These are phyloP conservation scores for Coccomyxa sp. DNA, from an alignment of 139 green algal species.

Conservation along the genomic window DNA sequence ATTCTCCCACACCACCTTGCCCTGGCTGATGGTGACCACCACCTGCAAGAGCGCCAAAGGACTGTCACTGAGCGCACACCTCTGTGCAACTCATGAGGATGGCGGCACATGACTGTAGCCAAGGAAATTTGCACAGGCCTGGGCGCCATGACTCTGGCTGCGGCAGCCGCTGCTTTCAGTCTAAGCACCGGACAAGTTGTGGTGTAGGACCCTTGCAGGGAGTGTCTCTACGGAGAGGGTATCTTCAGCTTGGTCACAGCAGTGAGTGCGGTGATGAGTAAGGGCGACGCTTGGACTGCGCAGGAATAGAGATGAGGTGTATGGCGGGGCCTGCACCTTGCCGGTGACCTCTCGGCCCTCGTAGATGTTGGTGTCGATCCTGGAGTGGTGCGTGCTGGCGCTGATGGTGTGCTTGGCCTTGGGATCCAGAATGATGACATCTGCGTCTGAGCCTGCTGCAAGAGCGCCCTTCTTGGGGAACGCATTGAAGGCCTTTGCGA, in stretches of 20 bases:
- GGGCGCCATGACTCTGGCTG: neutral
- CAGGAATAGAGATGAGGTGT: neutral
- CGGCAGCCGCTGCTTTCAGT: neutral
- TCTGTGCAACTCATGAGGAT: neutral
- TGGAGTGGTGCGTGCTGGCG: conserved; percentile 73
- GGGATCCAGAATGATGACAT: conserved; percentile 93
- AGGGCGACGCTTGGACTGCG: neutral
- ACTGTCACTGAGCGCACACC: neutral
- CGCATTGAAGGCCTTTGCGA: conserved; percentile 87
- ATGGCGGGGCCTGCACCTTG: conserved; percentile 25
- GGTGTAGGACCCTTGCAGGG: neutral
- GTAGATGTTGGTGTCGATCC: conserved; percentile 94
- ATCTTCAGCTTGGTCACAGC: neutral
- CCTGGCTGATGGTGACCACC: conserved; percentile 80
- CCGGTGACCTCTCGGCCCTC: conserved; percentile 69
- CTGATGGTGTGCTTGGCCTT: conserved; percentile 60
- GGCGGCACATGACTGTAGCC: neutral
- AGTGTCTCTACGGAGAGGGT: neutral
- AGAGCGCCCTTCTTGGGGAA: conserved; percentile 90
- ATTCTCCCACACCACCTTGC: conserved; percentile 80
- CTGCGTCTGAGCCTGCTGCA: conserved; percentile 79
- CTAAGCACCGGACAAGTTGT: neutral
- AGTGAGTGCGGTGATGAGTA: neutral
- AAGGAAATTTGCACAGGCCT: neutral
- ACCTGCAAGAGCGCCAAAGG: conserved; percentile 73